Conservation (phyloP, 2,329 filamentous ascomycete genomes). For the Metarhizium sp. region DNA sequence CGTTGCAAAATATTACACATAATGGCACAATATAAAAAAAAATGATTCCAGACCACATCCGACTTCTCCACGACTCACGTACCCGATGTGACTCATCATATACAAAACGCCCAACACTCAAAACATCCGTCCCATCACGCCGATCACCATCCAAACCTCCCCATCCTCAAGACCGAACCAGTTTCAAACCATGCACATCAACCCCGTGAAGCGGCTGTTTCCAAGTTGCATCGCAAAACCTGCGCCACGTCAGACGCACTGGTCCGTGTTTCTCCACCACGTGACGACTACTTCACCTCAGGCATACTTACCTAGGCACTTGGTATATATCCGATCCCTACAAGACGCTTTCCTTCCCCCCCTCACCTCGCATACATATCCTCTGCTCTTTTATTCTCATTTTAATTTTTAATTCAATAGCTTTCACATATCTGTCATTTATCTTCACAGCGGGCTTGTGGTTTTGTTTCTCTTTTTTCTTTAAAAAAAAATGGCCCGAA, state of each 20-base stretch:
- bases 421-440: too few relatives aligned
- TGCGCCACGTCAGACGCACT: background rate
- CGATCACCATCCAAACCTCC: background rate
- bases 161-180: background rate
- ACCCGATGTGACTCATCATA: background rate
- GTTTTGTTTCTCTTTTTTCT: too few relatives aligned
- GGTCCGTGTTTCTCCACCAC: background rate
- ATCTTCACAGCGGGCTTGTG: too few relatives aligned
- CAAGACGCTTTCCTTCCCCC: too few relatives aligned
- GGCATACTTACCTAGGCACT: too few relatives aligned
- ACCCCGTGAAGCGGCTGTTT: too few relatives aligned
- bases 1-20: background rate
- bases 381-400: too few relatives aligned
- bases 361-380: too few relatives aligned
- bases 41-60: background rate
- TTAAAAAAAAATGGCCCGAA: slow-evolving; percentile 20
- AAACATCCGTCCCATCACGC: background rate
- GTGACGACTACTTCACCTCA: background rate
- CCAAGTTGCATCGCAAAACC: too few relatives aligned
- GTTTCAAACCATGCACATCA: too few relatives aligned
- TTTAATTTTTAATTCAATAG: too few relatives aligned
- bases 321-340: too few relatives aligned
- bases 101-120: background rate
- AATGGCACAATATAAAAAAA: background rate
- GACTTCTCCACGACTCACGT: background rate